phyloP scores from a whole-genome alignment of 2,329 filamentous ascomycete species.

The Penicillium paneum region DNA sequence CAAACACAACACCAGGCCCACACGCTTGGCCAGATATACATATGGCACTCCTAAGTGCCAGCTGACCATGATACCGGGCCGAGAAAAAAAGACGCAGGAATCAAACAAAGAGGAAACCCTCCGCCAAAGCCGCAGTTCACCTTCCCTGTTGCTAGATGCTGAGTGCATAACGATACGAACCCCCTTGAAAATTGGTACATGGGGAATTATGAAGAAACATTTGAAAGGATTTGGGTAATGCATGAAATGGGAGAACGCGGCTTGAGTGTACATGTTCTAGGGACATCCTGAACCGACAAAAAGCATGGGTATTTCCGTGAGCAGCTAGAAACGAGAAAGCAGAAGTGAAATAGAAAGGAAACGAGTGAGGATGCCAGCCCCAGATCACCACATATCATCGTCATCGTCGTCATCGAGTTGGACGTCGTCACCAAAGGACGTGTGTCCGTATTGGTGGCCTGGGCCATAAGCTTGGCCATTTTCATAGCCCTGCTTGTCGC shows the following conservation, averaged over 20 bases:
- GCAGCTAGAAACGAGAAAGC: slow-evolving; percentile 27
- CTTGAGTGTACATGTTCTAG: slow-evolving; percentile 32
- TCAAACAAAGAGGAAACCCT: not conserved
- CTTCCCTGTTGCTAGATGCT: not conserved
- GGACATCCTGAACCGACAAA: slow-evolving; percentile 25
- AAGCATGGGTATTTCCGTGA: slow-evolving; percentile 32
- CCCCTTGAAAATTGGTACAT: not conserved
- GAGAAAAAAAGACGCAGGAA: not conserved
- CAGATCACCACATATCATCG: slow-evolving; percentile 48
- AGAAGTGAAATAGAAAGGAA: slow-evolving; percentile 16
- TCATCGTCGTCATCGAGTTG: slow-evolving; percentile 46
- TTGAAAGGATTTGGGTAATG: slow-evolving; percentile 3
- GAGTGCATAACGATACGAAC: slow-evolving; percentile 3
- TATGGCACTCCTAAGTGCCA: slow-evolving; percentile 18
- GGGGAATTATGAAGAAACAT: not conserved
- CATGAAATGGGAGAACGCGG: slow-evolving; percentile 4
- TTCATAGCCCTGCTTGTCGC: slow-evolving; percentile 40
- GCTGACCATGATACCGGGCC: not conserved
- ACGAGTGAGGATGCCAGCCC: slow-evolving; percentile 20
- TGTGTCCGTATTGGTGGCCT: slow-evolving; percentile 40
- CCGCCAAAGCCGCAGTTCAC: not conserved
- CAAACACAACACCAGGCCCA: slow-evolving; percentile 5
- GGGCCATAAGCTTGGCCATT: slow-evolving; percentile 37
- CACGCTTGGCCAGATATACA: slow-evolving; percentile 13
- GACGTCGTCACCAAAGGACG: slow-evolving; percentile 41